Percentiles rank a stretch among this genome's conserved stretches.
phyloP scores from a whole-genome alignment of 2,329 filamentous ascomycete genomes.

The Xylaria sp. region DNA sequence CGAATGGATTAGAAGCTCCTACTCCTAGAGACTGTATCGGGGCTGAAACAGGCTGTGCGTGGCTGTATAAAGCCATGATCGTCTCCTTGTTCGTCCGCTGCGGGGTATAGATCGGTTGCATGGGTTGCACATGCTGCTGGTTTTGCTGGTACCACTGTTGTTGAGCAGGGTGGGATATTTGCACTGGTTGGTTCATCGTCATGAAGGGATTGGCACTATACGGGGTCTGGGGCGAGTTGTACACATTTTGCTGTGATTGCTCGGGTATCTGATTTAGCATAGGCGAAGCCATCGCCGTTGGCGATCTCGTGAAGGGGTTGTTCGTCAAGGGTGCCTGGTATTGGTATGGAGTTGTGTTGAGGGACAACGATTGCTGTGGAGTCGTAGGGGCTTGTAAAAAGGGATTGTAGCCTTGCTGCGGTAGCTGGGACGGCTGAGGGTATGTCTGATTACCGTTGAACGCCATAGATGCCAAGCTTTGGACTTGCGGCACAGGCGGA shows the following conservation, averaged over 20 bases:
- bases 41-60: slow-evolving; percentile 56
- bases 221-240: slow-evolving; percentile 38
- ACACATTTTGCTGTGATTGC: slow-evolving; percentile 45
- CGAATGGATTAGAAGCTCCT: slow-evolving; percentile 27
- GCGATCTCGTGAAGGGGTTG: slow-evolving; percentile 43
- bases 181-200: slow-evolving; percentile 38
- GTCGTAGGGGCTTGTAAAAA: slow-evolving; percentile 49
- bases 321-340: slow-evolving; percentile 35
- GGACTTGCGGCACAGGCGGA: slow-evolving; percentile 50
- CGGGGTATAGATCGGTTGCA: slow-evolving; percentile 48
- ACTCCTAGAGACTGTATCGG: slow-evolving; percentile 40
- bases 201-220: slow-evolving; percentile 45
- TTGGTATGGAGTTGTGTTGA: slow-evolving; percentile 39
- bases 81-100: slow-evolving; percentile 70
- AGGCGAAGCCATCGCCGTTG: slow-evolving; percentile 40
- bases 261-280: slow-evolving; percentile 45
- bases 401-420: slow-evolving; percentile 56
- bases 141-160: slow-evolving; percentile 27
- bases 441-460: slow-evolving; percentile 54
- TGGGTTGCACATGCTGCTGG: slow-evolving; percentile 31
- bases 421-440: slow-evolving; percentile 46
- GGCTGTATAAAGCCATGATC: slow-evolving; percentile 77
- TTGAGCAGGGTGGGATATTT: slow-evolving; percentile 36
- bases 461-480: slow-evolving; percentile 46
- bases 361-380: slow-evolving; percentile 39